A percentile compares a stretch with the other conserved stretches of the same genome.
Evolutionary conservation across 345 rosid genomes (phyloP).

Genomic region (Populus nigra): DNA sequence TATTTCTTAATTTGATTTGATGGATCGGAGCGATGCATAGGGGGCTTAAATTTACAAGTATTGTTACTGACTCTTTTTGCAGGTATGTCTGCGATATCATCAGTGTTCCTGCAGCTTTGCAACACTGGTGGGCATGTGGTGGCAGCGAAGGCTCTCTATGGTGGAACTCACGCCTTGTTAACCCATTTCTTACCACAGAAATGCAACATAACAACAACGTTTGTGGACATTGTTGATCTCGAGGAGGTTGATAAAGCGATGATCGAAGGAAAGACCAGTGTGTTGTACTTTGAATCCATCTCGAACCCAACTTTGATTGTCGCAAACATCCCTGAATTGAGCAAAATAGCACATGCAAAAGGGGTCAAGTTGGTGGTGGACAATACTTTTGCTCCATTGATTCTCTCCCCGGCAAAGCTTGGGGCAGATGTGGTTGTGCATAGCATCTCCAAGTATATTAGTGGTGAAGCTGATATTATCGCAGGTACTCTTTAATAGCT

Average conservation of each 20-base stretch:
- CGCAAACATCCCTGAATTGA: slow-evolving; percentile 72
- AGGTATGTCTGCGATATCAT: slow-evolving; percentile 97
- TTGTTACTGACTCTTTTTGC: not conserved
- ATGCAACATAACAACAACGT: slow-evolving; percentile 81
- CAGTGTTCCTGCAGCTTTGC: slow-evolving; percentile 84
- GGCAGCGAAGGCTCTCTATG: slow-evolving; percentile 73
- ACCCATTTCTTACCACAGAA: slow-evolving; percentile 76
- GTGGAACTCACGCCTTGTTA: slow-evolving; percentile 88
- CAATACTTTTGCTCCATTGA: slow-evolving; percentile 90
- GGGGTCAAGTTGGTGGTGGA: slow-evolving; percentile 80
- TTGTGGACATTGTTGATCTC: slow-evolving; percentile 65
- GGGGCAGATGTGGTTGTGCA: slow-evolving; percentile 96
- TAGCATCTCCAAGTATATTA: slow-evolving; percentile 87
- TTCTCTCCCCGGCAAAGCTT: slow-evolving; percentile 84
- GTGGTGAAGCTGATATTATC: slow-evolving; percentile 94
- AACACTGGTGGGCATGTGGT: slow-evolving; percentile 95
- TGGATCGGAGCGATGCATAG: too few relatives aligned
- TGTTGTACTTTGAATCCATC: slow-evolving; percentile 79
- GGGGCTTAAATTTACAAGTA: too few relatives aligned
- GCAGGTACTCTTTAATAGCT: slow-evolving; percentile 50
- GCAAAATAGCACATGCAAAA: slow-evolving; percentile 75
- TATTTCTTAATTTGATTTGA: not conserved
- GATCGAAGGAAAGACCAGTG: slow-evolving; percentile 66
- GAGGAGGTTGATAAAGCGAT: slow-evolving; percentile 57
- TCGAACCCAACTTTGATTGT: slow-evolving; percentile 82